Evolutionary conservation across 148 eudicot genomes (phyloP).

Genomic region (Heliosperma pusillum): DNA sequence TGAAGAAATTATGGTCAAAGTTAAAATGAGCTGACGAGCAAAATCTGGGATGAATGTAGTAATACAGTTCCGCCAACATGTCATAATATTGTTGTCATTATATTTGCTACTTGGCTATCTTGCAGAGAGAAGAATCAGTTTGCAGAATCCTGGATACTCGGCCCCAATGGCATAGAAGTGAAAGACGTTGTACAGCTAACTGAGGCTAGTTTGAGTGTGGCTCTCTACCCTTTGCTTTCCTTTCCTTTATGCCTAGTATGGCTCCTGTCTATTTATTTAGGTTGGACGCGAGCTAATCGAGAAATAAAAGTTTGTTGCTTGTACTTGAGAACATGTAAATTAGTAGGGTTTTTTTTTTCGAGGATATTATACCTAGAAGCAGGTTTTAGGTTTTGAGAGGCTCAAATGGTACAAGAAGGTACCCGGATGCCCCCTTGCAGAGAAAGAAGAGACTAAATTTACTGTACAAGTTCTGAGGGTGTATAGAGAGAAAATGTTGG

Average conservation of each 20-base stretch:
- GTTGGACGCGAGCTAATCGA: constrained; percentile 32
- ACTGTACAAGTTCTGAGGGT: constrained; percentile 34
- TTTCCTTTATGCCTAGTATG: constrained; percentile 28
- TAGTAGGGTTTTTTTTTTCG: constrained; percentile 33
- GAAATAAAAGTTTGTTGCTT: constrained; percentile 38
- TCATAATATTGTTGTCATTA: too few species aligned
- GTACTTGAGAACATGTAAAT: constrained; percentile 46
- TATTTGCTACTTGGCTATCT: background rate
- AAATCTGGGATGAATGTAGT: background rate
- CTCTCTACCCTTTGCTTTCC: constrained; percentile 27
- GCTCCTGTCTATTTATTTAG: constrained; percentile 31
- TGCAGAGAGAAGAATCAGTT: constrained; percentile 78
- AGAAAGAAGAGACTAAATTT: constrained; percentile 32
- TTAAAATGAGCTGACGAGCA: background rate
- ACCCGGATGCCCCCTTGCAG: constrained; percentile 32
- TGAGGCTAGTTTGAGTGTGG: constrained; percentile 44
- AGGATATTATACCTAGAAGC: constrained; percentile 38
- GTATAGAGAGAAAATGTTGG: constrained; percentile 36
- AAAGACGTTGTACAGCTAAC: constrained; percentile 77
- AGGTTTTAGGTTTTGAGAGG: constrained; percentile 35
- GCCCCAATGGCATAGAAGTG: constrained; percentile 35
- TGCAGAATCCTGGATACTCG: constrained; percentile 41
- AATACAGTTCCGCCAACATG: background rate
- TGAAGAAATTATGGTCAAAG: background rate
- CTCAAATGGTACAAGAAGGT: constrained; percentile 35